Base-by-base conservation (phyloP, 345 rosid genomes). In the Balakata baccata region DNA sequence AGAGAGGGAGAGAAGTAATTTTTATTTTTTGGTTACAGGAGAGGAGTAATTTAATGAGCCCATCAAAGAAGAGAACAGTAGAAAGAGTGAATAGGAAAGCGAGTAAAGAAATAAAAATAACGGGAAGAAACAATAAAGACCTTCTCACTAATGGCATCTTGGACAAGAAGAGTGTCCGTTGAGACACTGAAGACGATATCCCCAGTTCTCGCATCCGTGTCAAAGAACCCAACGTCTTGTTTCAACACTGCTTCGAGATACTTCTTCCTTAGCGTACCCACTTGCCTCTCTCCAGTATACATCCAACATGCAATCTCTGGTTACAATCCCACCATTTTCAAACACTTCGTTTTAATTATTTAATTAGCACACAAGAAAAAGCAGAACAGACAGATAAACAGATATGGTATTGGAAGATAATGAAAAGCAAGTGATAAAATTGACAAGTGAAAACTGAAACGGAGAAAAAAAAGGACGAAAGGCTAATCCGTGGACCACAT, bases 61-160 rank as follows among this genome's bases (percentile, higher is more conserved):
- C 37, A 46, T 34, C 16, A 7, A 22, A 37, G 70, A 64, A 49
- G 41, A 61, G 25, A 78, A 54, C 14, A 49, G n/a, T 7, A 43
- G 47, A 43, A 1, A 43, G 9, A 43, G 47, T 4, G 6, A 43
- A 43, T 43, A 43, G 65, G 58, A 13, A 25, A 52, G 43, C 1
- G 22, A 45, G 9, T 3, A 37, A 41, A 22, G 18, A 22, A 74
- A 38, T 1, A 11, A 47, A 2, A 29, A n/a, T n/a, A n/a, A n/a
- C n/a, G n/a, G 34, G 34, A 29, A 29, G 34, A 29, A 29, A 2
- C 34, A 29, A 29, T 29, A 29, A 29, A 47, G 45, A 94, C 98
- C 98, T 95, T 95, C 79, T 95, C 98, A 66, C 99, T 92, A 74
- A 95, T 95, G 86, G 99, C 99, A 77, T 95, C 99, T 91, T 95